These are phyloP conservation scores for grape (Vitis vinifera) DNA, from an alignment of 164 flowering plant species.

Conservation along the genomic window ASM3070453v1 NC_081808.1:9041001-9041500, in stretches of 20 bases:
- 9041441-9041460: no score
- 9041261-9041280: constrained; percentile 49
- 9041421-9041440: no score
- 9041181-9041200: constrained; percentile 14
- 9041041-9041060: constrained; percentile 9
- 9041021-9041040: not conserved
- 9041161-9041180: constrained; percentile 14
- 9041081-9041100: constrained; percentile 20
- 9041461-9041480: no score
- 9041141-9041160: constrained; percentile 18
- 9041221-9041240: constrained; percentile 23
- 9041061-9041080: constrained; percentile 11
- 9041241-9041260: constrained; percentile 41
- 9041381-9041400: not conserved
- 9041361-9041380: not conserved
- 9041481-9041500: no score
- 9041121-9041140: constrained; percentile 21
- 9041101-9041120: constrained; percentile 19
- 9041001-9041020: not conserved
- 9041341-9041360: constrained; percentile 1
- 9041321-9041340: constrained; percentile 78
- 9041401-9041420: no score
- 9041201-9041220: constrained; percentile 12
- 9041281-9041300: constrained; percentile 54
- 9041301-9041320: constrained; percentile 81